Conservation (phyloP, 2,329 filamentous ascomycete genomes). For the Coccinonectria pachysandricola region DNA sequence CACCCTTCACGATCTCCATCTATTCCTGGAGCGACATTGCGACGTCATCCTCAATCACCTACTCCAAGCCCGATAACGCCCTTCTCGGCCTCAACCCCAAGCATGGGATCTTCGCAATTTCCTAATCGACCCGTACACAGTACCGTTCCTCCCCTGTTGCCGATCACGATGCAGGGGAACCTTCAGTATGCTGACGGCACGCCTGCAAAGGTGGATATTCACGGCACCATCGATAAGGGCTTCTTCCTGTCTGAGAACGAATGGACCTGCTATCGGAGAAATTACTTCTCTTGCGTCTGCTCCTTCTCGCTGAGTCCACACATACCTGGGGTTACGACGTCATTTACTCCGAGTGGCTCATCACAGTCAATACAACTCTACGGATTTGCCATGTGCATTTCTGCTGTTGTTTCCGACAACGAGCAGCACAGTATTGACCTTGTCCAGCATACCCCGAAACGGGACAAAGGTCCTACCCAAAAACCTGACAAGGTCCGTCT, state of each 20-base stretch:
- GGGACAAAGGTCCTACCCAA: slow-evolving; percentile 75
- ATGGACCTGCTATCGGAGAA: slow-evolving; percentile 87
- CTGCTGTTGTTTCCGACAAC: slow-evolving; percentile 69
- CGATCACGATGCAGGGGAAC: slow-evolving; percentile 44
- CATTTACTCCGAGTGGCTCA: slow-evolving; percentile 40
- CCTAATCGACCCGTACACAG: slow-evolving; percentile 18
- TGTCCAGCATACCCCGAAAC: slow-evolving; percentile 83
- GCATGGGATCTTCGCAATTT: slow-evolving; percentile 39
- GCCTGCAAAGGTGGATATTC: slow-evolving; percentile 60
- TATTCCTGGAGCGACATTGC: slow-evolving; percentile 33
- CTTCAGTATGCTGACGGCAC: slow-evolving; percentile 49
- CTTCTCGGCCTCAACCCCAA: slow-evolving; percentile 33
- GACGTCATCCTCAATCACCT: slow-evolving; percentile 44
- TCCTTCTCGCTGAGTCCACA: slow-evolving; percentile 60
- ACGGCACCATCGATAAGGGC: slow-evolving; percentile 77
- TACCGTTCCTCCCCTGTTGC: slow-evolving; percentile 42
- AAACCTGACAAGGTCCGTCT: slow-evolving; percentile 62
- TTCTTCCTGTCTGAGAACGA: slow-evolving; percentile 74
- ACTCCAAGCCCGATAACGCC: slow-evolving; percentile 38
- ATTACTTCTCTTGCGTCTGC: slow-evolving; percentile 82
- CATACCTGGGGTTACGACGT: slow-evolving; percentile 34
- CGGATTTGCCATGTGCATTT: slow-evolving; percentile 74
- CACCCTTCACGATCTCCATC: slow-evolving; percentile 42
- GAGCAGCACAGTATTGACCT: slow-evolving; percentile 70
- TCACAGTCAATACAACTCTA: slow-evolving; percentile 54